Evolutionary conservation across 1,284 basidiomycete genomes (phyloP).

Genomic region (Spongiforma sp.): DNA sequence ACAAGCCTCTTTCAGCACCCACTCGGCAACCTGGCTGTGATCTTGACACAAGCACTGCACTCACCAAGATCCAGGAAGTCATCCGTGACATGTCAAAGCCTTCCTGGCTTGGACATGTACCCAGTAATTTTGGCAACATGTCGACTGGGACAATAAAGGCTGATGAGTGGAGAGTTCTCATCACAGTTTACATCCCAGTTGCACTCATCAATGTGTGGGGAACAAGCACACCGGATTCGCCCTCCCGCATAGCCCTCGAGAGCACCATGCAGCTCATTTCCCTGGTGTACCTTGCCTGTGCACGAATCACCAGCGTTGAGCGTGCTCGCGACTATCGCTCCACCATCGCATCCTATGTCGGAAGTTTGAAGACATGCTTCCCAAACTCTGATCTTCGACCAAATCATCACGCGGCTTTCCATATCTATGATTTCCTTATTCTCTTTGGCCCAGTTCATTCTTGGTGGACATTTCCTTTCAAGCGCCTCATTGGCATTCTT

Average conservation of each 20-base stretch:
- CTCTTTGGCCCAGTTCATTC: slow-evolving; percentile 43
- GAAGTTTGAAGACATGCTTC: slow-evolving; percentile 4
- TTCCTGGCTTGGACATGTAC: slow-evolving; percentile 36
- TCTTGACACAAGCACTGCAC: not conserved
- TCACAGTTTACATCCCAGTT: slow-evolving; percentile 39
- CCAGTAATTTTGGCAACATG: slow-evolving; percentile 35
- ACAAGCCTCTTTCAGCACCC: not conserved
- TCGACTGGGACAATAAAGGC: slow-evolving; percentile 38
- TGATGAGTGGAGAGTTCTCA: slow-evolving; percentile 38
- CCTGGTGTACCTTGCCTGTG: slow-evolving; percentile 8
- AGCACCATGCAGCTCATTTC: slow-evolving; percentile 23
- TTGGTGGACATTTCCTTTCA: slow-evolving; percentile 39
- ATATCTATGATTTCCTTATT: slow-evolving; percentile 37
- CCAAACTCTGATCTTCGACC: slow-evolving; percentile 24
- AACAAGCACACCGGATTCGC: not conserved
- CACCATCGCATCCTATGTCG: not conserved
- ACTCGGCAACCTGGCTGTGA: not conserved
- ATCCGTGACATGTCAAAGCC: slow-evolving; percentile 13
- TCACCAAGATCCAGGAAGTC: not conserved
- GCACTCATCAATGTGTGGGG: slow-evolving; percentile 29
- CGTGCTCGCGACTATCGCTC: not conserved
- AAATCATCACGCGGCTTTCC: slow-evolving; percentile 41
- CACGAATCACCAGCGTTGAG: not conserved
- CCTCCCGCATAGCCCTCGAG: slow-evolving; percentile 1
- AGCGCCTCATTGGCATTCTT: slow-evolving; percentile 40